These are phyloP conservation scores for Vitellaria paradoxa DNA, from an alignment of 179 eudicot species.

Conservation along the genomic window DNA sequence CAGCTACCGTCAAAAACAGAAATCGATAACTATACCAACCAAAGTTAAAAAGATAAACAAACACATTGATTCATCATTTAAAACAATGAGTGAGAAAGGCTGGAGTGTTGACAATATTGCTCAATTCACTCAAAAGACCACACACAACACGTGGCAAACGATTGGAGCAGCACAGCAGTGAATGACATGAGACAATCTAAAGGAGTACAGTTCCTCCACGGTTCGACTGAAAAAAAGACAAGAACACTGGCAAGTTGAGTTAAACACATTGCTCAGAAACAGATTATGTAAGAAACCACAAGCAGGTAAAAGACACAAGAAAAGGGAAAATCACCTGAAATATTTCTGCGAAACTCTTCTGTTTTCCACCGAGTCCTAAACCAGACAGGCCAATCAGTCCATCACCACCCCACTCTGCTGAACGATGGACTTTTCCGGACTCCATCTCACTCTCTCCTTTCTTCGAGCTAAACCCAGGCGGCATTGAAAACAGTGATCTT, in stretches of 20 bases:
- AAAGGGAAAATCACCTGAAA: slow-evolving; percentile 63
- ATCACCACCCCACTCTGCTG: slow-evolving; percentile 94
- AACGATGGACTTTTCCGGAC: slow-evolving; percentile 38
- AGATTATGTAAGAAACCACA: neutral
- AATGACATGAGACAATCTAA: neutral
- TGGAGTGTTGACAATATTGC: neutral
- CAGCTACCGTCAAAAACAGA: neutral
- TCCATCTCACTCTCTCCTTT: slow-evolving; percentile 71
- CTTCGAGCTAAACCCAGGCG: slow-evolving; percentile 84
- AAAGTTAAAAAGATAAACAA: neutral
- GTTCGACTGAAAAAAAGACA: neutral
- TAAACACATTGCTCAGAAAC: neutral
- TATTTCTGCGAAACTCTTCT: slow-evolving; percentile 92
- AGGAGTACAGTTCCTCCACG: neutral
- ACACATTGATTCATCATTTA: neutral
- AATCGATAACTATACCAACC: neutral
- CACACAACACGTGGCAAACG: neutral
- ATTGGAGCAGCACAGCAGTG: neutral
- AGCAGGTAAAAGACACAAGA: neutral
- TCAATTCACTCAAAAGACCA: neutral
- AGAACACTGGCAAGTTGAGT: neutral
- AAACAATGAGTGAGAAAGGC: neutral
- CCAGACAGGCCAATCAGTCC: slow-evolving; percentile 94
- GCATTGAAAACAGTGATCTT: slow-evolving; percentile 65
- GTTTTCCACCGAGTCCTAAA: slow-evolving; percentile 82